A percentile compares a stretch with the other conserved stretches of the same genome.
phyloP scores from a whole-genome alignment of 202 grass and related monocot genomes.

The Panicum hallii region DNA sequence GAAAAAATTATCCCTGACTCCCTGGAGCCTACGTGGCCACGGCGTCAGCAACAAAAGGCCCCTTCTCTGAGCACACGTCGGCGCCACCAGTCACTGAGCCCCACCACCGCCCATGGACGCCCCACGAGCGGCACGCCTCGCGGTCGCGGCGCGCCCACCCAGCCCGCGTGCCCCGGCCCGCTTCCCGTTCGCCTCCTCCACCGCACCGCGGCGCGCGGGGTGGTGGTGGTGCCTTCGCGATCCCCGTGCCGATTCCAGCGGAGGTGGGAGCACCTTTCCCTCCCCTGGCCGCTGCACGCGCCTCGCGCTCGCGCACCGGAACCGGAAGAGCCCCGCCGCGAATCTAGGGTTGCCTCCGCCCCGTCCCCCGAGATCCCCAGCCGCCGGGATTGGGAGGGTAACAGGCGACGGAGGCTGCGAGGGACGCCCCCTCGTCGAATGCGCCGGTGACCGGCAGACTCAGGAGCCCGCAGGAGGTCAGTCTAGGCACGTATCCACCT shows the following conservation, averaged over 20 bases:
- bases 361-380: not conserved
- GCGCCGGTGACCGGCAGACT: not conserved
- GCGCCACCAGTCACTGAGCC: not conserved
- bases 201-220: constrained; percentile 32
- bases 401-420: not conserved
- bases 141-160: constrained; percentile 13
- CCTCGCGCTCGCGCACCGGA: constrained; percentile 16
- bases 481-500: constrained; percentile 34
- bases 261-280: not conserved
- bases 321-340: not conserved
- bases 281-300: not conserved
- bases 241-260: constrained; percentile 32
- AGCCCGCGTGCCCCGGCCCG: constrained; percentile 4
- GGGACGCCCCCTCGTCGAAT: constrained; percentile 32
- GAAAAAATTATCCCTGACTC: too few relatives aligned
- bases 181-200: constrained; percentile 21
- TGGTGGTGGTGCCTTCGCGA: not conserved
- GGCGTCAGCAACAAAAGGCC: not conserved
- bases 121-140: not conserved
- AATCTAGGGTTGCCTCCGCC: constrained; percentile 51
- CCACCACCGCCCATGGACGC: constrained; percentile 18
- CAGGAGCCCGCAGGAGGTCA: constrained; percentile 35
- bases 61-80: not conserved
- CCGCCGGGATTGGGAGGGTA: not conserved
- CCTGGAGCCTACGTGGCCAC: too few relatives aligned